Percentiles rank a stretch among this genome's conserved stretches.
Evolutionary conservation across 2,329 filamentous ascomycete genomes (phyloP).

Genomic region (Nemania abortiva): DNA sequence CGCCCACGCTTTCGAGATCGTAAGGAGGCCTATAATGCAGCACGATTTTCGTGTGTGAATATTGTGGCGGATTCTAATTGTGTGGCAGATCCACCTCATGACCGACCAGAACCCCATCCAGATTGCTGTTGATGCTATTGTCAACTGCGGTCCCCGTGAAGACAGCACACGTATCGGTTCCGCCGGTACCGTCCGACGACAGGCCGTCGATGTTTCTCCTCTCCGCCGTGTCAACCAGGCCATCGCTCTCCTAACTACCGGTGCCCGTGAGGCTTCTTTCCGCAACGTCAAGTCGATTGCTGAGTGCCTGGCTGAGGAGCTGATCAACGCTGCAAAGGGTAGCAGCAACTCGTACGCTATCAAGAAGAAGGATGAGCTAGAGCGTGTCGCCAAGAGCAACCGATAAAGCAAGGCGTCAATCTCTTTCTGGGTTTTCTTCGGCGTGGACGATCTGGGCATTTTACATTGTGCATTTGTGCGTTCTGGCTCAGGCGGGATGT

Average conservation of each 20-base stretch:
- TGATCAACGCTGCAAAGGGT: slow-evolving; percentile 99
- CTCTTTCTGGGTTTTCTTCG: slow-evolving; percentile 56
- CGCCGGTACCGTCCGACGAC: slow-evolving; percentile 98
- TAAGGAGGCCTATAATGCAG: slow-evolving; percentile 65
- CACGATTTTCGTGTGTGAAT: slow-evolving; percentile 19
- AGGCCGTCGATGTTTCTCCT: slow-evolving; percentile 99
- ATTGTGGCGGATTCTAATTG: slow-evolving; percentile 27
- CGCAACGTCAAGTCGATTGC: slow-evolving; percentile 99
- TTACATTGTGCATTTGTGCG: slow-evolving; percentile 59
- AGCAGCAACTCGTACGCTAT: slow-evolving; percentile 99
- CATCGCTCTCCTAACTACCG: slow-evolving; percentile 98
- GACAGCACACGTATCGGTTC: slow-evolving; percentile 99
- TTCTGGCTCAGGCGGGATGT: slow-evolving; percentile 59
- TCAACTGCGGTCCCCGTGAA: slow-evolving; percentile 99
- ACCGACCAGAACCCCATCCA: slow-evolving; percentile 99
- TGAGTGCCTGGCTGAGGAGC: slow-evolving; percentile 99
- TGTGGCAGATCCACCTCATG: slow-evolving; percentile 96
- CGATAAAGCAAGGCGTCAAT: slow-evolving; percentile 76
- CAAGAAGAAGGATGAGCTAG: slow-evolving; percentile 99
- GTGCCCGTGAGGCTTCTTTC: slow-evolving; percentile 98
- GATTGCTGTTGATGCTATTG: slow-evolving; percentile 98
- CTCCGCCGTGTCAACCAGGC: slow-evolving; percentile 99
- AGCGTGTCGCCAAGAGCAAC: slow-evolving; percentile 99
- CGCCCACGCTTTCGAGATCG: slow-evolving; percentile 99
- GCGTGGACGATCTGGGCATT: slow-evolving; percentile 57